Evolutionary conservation across 805 yeast genomes (phyloP).

Genomic region (Candida golubevii): DNA sequence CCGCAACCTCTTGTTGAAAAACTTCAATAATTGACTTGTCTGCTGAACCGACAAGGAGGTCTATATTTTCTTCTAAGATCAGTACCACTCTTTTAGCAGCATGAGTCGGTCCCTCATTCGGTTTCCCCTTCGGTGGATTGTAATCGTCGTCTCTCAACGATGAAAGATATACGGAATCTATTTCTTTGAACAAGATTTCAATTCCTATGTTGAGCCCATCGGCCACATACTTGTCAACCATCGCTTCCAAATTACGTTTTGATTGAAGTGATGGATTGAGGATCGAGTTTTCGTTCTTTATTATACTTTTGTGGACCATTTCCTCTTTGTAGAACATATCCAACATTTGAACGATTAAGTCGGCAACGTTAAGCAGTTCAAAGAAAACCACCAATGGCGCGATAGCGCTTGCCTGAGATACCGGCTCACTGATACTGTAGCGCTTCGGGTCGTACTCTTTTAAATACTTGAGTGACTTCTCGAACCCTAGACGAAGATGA

Average conservation of each 20-base stretch:
- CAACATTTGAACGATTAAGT: constrained; percentile 85
- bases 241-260: constrained; percentile 75
- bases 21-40: constrained; percentile 87
- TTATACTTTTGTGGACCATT: constrained; percentile 51
- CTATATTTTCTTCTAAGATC: constrained; percentile 66
- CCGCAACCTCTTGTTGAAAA: constrained; percentile 90
- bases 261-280: constrained; percentile 71
- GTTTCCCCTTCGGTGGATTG: constrained; percentile 38
- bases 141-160: constrained; percentile 60
- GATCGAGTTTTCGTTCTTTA: constrained; percentile 72
- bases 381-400: constrained; percentile 85
- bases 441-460: constrained; percentile 63
- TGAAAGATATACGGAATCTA: constrained; percentile 56
- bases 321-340: constrained; percentile 89
- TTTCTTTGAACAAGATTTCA: constrained; percentile 79
- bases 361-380: constrained; percentile 90
- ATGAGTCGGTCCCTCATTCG: constrained; percentile 41
- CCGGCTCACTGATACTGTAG: constrained; percentile 19
- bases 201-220: constrained; percentile 91
- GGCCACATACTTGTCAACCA: constrained; percentile 85
- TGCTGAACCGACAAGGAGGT: constrained; percentile 71
- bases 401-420: constrained; percentile 36
- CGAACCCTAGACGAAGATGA: constrained; percentile 86
- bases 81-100: constrained; percentile 64
- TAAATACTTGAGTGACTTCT: constrained; percentile 68